phyloP scores from a whole-genome alignment of 2,329 filamentous ascomycete species.

The Sordariomycetes sp. region DNA sequence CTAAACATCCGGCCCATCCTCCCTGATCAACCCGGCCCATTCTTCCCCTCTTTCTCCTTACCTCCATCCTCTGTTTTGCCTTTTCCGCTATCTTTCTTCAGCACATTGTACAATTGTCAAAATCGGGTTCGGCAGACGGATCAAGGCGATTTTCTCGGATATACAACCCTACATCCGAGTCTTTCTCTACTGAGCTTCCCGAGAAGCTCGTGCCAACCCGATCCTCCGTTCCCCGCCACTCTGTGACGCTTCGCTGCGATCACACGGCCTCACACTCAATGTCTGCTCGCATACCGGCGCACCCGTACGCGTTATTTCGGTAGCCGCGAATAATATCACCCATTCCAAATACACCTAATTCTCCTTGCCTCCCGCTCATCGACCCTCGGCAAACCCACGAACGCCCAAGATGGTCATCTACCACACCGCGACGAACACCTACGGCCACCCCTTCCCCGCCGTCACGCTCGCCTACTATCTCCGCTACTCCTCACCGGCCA shows the following conservation, averaged over 20 bases:
- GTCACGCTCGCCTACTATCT: conserved; percentile 84
- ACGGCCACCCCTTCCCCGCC: conserved; percentile 71
- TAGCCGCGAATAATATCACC: background rate
- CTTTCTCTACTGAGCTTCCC: background rate
- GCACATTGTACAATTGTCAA: background rate
- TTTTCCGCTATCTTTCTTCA: background rate
- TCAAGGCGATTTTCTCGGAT: background rate
- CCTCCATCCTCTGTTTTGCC: background rate
- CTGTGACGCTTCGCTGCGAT: background rate
- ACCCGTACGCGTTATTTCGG: background rate
- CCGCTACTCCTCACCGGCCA: conserved; percentile 58
- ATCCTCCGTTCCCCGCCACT: background rate
- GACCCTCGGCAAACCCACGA: background rate
- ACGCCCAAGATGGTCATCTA: conserved; percentile 43
- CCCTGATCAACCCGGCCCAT: background rate
- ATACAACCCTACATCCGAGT: background rate
- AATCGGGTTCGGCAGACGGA: background rate
- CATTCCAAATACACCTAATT: background rate
- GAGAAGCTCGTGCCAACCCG: background rate
- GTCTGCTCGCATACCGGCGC: conserved; percentile 1
- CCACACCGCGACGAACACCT: conserved; percentile 55
- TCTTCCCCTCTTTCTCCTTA: background rate
- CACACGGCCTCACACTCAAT: conserved; percentile 1
- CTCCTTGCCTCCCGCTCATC: background rate
- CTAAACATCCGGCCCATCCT: background rate